Evolutionary conservation across 2,329 filamentous ascomycete species (phyloP), one percentile per base, ranked within the genome.

Genomic region (Calonectria pteridis): DNA sequence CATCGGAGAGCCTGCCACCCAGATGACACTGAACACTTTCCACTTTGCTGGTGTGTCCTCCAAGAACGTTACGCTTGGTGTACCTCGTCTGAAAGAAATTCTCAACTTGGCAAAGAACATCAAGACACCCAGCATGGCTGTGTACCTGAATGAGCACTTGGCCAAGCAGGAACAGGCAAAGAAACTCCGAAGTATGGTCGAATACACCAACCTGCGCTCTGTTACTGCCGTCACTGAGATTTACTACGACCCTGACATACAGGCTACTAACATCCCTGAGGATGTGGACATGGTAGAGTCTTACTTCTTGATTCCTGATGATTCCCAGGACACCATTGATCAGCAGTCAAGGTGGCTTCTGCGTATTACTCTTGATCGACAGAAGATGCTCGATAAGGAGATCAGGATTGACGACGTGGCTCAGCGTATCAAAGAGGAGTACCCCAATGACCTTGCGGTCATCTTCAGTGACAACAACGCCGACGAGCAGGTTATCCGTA

Each of bases 21-120:
- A 99, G 89, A 99, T 99, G 97, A 99, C 97, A 1, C 88, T 99
- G 74, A 99, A 99, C 88, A 99, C 97, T 29, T 99, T 99, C 94
- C 97, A 99, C 89, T 99, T 99, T 85, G 96, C 97, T 85, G 97
- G 97, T 98, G 95, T 99, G 74, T 98, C 97, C 46, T 98, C 96
- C 29, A 99, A 99, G 93, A 99, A 99, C 89, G 96, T 99, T 69
- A 99, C 97, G 0, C 93, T 99, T 63, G 97, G 97, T 95, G 97
- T 99, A 53, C 97, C 97, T 53, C 96, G 97, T 92, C 91, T 99
- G 64, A 99, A 99, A 90, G 97, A 99, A 88, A 99, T 99, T 92
- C 90, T 99, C 72, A 99, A 99, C 84, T 93, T 99, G 73, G 97
- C 97, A 0, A 96, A 94, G 79, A 97, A 98, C 85, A 98, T 99